Conservation (phyloP, 2,329 filamentous ascomycete species). For the Ceratocystis alfenasii region DNA sequence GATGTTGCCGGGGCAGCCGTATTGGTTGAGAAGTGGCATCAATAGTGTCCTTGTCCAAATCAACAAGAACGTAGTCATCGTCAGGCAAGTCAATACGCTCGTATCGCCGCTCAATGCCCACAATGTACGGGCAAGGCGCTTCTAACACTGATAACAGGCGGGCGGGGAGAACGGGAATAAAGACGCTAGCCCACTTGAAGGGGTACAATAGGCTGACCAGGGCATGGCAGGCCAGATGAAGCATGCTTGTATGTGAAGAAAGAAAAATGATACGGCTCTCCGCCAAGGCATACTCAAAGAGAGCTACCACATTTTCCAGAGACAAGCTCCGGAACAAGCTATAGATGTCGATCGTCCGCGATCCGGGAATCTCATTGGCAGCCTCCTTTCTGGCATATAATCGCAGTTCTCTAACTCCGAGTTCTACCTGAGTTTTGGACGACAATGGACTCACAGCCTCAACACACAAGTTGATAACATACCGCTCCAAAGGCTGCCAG, state of each 20-base stretch:
- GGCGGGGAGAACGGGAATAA: conserved; percentile 82
- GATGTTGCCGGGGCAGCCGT: conserved; percentile 72
- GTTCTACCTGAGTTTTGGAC: conserved; percentile 90
- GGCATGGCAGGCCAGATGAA: conserved; percentile 85
- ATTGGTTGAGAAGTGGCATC: conserved; percentile 71
- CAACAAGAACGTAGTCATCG: conserved; percentile 90
- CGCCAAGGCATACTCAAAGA: conserved; percentile 85
- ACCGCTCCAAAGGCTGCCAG: conserved; percentile 93
- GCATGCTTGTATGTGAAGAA: conserved; percentile 91
- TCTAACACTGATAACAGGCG: conserved; percentile 82
- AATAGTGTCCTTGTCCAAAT: conserved; percentile 82
- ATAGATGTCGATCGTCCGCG: conserved; percentile 82
- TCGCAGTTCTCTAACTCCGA: conserved; percentile 77
- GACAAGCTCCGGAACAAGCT: conserved; percentile 82
- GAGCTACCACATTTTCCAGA: conserved; percentile 78
- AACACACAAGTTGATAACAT: conserved; percentile 92
- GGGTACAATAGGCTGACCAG: conserved; percentile 77
- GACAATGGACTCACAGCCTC: conserved; percentile 85
- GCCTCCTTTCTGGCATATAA: conserved; percentile 91
- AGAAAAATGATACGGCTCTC: conserved; percentile 94
- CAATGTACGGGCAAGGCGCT: conserved; percentile 91
- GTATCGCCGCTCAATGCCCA: conserved; percentile 87
- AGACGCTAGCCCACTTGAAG: conserved; percentile 83
- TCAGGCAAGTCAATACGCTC: conserved; percentile 76
- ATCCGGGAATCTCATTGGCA: conserved; percentile 81